Conservation (phyloP, 2,329 filamentous ascomycete species). For the Acrodontium crateriforme region DNA sequence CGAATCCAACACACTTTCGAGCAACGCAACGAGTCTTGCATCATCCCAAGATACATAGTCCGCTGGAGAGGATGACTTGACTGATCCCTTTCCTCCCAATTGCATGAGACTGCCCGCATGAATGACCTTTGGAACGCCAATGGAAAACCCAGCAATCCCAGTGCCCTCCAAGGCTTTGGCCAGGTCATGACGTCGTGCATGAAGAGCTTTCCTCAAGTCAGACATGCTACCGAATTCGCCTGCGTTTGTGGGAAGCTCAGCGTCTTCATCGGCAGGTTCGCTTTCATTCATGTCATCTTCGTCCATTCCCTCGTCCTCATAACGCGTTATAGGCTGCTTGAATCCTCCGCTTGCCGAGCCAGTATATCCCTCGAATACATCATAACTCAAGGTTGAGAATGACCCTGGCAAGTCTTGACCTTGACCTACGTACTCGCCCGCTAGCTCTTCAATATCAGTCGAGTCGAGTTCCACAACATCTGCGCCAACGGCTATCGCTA, state of each 20-base stretch:
- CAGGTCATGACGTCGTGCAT: conserved; percentile 8
- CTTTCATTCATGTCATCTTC: conserved; percentile 12
- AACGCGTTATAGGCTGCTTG: conserved; percentile 16
- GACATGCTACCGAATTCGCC: conserved; percentile 8
- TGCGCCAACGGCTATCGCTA: conserved; percentile 48
- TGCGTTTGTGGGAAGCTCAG: conserved; percentile 1
- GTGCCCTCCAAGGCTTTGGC: conserved; percentile 12
- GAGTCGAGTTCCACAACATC: conserved; percentile 57
- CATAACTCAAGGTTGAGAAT: conserved; percentile 36
- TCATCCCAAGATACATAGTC: conserved; percentile 15
- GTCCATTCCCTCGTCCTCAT: conserved; percentile 29
- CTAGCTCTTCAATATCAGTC: conserved; percentile 54
- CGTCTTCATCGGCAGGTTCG: conserved; percentile 4
- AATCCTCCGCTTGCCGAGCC: conserved; percentile 6
- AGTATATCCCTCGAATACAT: conserved; percentile 34
- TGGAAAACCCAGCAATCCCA: conserved; percentile 9
- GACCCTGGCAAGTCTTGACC: conserved; percentile 34
- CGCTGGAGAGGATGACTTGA: conserved; percentile 1
- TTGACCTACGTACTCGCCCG: conserved; percentile 55
- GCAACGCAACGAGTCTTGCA: conserved; percentile 15
- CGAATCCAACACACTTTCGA: conserved; percentile 21
- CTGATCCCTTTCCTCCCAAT: conserved; percentile 1
- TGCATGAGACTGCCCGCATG: neutral
- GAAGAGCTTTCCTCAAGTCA: conserved; percentile 13
- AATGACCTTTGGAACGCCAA: conserved; percentile 6